phyloP scores from a whole-genome alignment of 179 eudicot genomes.

The Patellifolia procumbens region DNA sequence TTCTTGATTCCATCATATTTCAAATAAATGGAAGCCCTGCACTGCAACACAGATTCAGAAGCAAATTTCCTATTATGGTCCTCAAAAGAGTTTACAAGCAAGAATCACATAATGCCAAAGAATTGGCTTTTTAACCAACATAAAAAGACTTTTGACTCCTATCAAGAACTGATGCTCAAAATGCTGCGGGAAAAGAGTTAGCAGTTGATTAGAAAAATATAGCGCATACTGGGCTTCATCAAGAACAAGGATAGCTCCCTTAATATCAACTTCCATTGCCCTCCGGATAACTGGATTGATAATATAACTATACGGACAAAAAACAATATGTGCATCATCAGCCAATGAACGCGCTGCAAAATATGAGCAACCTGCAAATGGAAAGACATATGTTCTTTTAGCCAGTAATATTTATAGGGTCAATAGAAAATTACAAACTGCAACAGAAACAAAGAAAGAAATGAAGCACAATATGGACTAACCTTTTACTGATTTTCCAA shows the following conservation, averaged over 20 bases:
- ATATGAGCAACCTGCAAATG: slow-evolving; percentile 85
- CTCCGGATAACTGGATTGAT: slow-evolving; percentile 79
- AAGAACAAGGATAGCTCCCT: slow-evolving; percentile 73
- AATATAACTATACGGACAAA: slow-evolving; percentile 92
- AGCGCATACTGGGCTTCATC: slow-evolving; percentile 98
- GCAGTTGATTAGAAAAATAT: slow-evolving; percentile 15
- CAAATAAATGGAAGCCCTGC: background rate
- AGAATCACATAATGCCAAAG: background rate
- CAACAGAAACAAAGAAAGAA: background rate
- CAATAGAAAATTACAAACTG: background rate
- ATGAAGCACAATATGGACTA: slow-evolving; percentile 2
- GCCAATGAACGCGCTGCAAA: slow-evolving; percentile 94
- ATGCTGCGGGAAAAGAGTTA: background rate
- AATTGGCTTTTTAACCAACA: background rate
- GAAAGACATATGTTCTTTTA: slow-evolving; percentile 12
- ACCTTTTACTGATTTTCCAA: slow-evolving; percentile 85
- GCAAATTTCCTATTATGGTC: background rate
- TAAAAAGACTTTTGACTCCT: slow-evolving; percentile 7
- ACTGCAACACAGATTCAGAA: background rate
- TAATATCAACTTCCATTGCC: slow-evolving; percentile 89
- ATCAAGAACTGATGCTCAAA: slow-evolving; percentile 11
- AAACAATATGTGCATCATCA: slow-evolving; percentile 75
- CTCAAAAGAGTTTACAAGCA: background rate
- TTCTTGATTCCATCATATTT: background rate
- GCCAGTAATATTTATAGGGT: background rate